These are phyloP conservation scores for Parietichytrium sp. DNA, from an alignment of 108 stramenopile species.

Conservation along the genomic window DNA sequence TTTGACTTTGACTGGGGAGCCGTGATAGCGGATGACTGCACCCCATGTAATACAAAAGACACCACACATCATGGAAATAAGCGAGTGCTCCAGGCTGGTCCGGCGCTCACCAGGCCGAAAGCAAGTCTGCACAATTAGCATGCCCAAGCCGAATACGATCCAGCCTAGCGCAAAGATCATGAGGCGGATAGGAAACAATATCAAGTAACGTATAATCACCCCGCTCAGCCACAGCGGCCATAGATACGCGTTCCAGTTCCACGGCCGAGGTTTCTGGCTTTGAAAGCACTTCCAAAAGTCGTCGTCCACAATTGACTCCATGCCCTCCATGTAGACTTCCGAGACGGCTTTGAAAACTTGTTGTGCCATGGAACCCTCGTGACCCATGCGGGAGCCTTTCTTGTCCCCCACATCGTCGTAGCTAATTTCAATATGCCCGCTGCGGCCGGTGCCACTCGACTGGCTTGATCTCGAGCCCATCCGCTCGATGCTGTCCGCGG, in stretches of 20 bases:
- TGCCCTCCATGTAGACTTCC: slow-evolving; percentile 34
- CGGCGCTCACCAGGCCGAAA: background rate
- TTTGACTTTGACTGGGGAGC: background rate
- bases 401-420: background rate
- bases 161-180: background rate
- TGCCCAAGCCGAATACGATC: background rate
- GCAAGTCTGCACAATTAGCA: background rate
- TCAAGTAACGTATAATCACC: slow-evolving; percentile 40
- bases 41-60: slow-evolving; percentile 36
- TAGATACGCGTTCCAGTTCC: slow-evolving; percentile 47
- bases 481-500: background rate
- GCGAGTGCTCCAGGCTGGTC: background rate
- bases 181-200: slow-evolving; percentile 41
- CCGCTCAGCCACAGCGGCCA: slow-evolving; percentile 38
- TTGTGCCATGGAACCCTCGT: background rate
- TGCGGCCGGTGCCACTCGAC: no score
- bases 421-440: no score
- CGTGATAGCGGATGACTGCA: slow-evolving; percentile 44
- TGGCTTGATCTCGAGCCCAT: no score
- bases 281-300: slow-evolving; percentile 40
- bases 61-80: slow-evolving; percentile 39
- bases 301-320: slow-evolving; percentile 36
- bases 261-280: background rate
- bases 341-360: background rate
- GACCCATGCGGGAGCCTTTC: background rate